Evolutionary conservation across 352 stramenopile genomes (phyloP), one percentile per base, ranked within the genome.

Genomic region (Phytophthora fragariaefolia): DNA sequence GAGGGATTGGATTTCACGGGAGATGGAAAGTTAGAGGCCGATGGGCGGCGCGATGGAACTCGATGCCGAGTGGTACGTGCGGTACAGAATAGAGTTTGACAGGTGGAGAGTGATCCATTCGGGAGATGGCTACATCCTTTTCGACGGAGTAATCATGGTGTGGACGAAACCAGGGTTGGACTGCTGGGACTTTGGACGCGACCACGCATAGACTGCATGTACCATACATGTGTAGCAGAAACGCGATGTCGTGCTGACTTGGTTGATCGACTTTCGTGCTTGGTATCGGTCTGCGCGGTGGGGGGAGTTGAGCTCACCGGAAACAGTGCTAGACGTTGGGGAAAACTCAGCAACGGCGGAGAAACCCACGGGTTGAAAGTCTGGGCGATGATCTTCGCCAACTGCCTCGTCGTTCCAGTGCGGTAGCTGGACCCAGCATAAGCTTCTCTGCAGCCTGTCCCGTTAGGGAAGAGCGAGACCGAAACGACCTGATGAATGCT

Each of bases 111-210:
- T 58, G 13, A 57, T 30, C 40, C 30, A 45, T 67, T 48, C 48
- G 59, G 30, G n/a, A 49, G 42, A 8, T 68, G 60, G 60, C 52
- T 58, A 50, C 60, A 68, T 42, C 34, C n/a, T n/a, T n/a, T n/a
- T n/a, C n/a, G n/a, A n/a, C n/a, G n/a, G n/a, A n/a, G n/a, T n/a
- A n/a, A n/a, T n/a, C n/a, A n/a, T n/a, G n/a, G n/a, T n/a, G n/a
- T n/a, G n/a, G n/a, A n/a, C n/a, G n/a, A n/a, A n/a, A n/a, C n/a
- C n/a, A n/a, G n/a, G n/a, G n/a, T n/a, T n/a, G n/a, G n/a, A n/a
- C n/a, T n/a, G n/a, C n/a, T n/a, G n/a, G n/a, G n/a, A n/a, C n/a
- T n/a, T n/a, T n/a, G n/a, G n/a, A n/a, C n/a, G n/a, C n/a, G n/a
- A n/a, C n/a, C 28, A 34, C 28, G 28, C 28, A 34, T 34, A 6